phyloP scores from a whole-genome alignment of 2,329 filamentous ascomycete genomes.

The Xylogone sp. region DNA sequence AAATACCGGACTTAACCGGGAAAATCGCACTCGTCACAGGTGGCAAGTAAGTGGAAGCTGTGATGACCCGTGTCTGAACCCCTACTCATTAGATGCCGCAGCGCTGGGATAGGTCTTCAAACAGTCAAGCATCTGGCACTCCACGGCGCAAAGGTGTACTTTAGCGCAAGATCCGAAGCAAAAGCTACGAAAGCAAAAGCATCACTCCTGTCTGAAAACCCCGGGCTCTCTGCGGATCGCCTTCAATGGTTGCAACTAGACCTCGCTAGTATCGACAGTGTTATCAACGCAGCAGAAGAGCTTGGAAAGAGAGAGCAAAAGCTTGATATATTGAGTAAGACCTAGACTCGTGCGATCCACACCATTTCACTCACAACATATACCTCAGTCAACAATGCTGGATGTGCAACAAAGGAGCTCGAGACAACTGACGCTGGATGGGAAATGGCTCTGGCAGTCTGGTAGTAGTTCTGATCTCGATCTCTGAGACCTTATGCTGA shows the following conservation, averaged over 20 bases:
- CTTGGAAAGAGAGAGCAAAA: slow-evolving; percentile 17
- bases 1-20: slow-evolving; percentile 17
- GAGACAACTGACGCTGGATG: not conserved
- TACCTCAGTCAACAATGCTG: slow-evolving; percentile 29
- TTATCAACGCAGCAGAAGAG: slow-evolving; percentile 15
- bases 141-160: slow-evolving; percentile 25
- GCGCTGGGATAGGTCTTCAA: slow-evolving; percentile 20
- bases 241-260: slow-evolving; percentile 21
- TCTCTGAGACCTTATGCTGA: not conserved
- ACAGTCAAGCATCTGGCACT: slow-evolving; percentile 21
- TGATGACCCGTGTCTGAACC: too few species aligned
- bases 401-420: not conserved
- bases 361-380: too few species aligned
- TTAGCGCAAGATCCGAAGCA: slow-evolving; percentile 17
- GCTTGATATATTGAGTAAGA: slow-evolving; percentile 25
- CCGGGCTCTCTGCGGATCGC: not conserved
- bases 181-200: slow-evolving; percentile 13
- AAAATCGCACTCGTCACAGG: slow-evolving; percentile 25
- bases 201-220: slow-evolving; percentile 7
- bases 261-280: slow-evolving; percentile 16
- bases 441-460: not conserved
- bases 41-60: slow-evolving; percentile 23
- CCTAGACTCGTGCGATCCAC: too few species aligned
- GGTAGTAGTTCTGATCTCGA: not conserved
- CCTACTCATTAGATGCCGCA: too few species aligned